Base-by-base conservation (phyloP, 2,329 filamentous ascomycete genomes). In the Lachnum nothofagi region DNA sequence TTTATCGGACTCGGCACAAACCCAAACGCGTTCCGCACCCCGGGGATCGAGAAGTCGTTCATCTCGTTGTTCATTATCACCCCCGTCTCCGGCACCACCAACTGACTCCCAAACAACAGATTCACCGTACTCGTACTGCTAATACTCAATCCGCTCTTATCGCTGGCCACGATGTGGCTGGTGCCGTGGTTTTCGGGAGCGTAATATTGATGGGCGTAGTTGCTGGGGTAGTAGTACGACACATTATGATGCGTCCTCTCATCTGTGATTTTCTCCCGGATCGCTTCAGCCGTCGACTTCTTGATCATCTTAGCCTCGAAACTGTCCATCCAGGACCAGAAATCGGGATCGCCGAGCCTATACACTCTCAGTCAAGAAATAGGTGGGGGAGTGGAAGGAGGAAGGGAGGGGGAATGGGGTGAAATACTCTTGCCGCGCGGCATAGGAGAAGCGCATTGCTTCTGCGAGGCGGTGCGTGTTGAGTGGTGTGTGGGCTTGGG, bases 371-470 rank as follows among this genome's bases (percentile, higher is more conserved):
- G n/a, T n/a, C n/a, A n/a, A n/a, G n/a, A n/a, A n/a, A n/a, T n/a
- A n/a, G n/a, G n/a, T n/a, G n/a, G n/a, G n/a, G n/a, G n/a, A n/a
- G n/a, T n/a, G n/a, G n/a, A n/a, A n/a, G n/a, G n/a, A n/a, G n/a
- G n/a, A n/a, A n/a, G n/a, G n/a, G n/a, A n/a, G n/a, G n/a, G n/a
- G n/a, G n/a, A n/a, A n/a, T n/a, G n/a, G n/a, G n/a, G n/a, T n/a
- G n/a, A n/a, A n/a, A n/a, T n/a, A n/a, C n/a, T 83, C 76, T n/a
- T 82, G 76, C 49, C 90, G 82, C 59, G 85, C 72, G 3, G 85
- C 90, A 64, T 96, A 97, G 2, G 81, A 90, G 65, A 95, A 97
- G 19, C 89, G 80, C 71, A 95, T 88, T 10, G 90, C 86, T 72
- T 97, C 93, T 62, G 89, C 82, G 56, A 95, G 77, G 12, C 87